Evolutionary conservation across 345 rosid species (phyloP).

Genomic region (Luvunga scandens): DNA sequence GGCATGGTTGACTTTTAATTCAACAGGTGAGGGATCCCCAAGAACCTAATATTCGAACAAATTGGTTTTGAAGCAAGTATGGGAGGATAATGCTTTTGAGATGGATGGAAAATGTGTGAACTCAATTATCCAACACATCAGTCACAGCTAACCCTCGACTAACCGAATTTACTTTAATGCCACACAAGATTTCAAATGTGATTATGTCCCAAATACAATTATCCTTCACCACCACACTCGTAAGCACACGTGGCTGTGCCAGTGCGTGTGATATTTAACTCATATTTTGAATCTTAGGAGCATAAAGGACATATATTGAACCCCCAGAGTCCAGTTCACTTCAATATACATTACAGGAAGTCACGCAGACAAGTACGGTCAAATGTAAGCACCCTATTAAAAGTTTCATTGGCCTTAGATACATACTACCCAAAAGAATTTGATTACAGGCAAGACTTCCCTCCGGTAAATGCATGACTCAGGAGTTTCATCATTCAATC

Average conservation of each 20-base stretch:
- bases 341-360: constrained; percentile 22
- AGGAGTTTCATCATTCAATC: constrained; percentile 2
- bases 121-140: not conserved
- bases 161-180: not conserved
- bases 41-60: no score
- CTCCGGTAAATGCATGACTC: not conserved
- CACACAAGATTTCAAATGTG: not conserved
- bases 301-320: not conserved
- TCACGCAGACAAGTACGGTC: not conserved
- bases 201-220: not conserved
- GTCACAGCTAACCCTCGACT: not conserved
- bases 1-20: no score
- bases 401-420: constrained; percentile 11
- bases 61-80: no score
- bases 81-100: no score
- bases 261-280: not conserved
- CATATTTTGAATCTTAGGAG: not conserved
- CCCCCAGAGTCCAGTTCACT: not conserved
- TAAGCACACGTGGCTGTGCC: no score
- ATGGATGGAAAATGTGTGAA: not conserved
- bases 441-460: constrained; percentile 16
- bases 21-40: no score
- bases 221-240: no score
- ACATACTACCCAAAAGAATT: constrained; percentile 7
- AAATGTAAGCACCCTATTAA: constrained; percentile 4